These are phyloP conservation scores for Suillus subaureus DNA, from an alignment of 768 basidiomycete genomes.

Conservation along the genomic window DNA sequence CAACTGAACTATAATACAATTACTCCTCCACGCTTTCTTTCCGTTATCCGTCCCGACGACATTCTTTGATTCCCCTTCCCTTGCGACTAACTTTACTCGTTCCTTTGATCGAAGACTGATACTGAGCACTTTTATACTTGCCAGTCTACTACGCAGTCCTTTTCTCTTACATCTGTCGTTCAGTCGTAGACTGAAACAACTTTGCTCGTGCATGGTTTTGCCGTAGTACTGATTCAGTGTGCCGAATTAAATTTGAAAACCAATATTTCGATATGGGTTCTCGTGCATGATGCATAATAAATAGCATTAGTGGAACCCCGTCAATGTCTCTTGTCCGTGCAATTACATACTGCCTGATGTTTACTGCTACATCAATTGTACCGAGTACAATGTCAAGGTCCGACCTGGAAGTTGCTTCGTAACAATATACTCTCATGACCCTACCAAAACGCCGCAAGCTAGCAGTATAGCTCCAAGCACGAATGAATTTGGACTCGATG, in stretches of 20 bases:
- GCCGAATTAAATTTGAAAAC: background rate
- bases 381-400: background rate
- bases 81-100: background rate
- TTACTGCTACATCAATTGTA: background rate
- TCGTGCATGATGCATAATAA: background rate
- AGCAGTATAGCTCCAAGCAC: conserved; percentile 24
- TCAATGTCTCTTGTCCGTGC: background rate
- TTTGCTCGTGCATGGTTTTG: background rate
- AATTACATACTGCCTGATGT: background rate
- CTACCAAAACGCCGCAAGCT: conserved; percentile 22
- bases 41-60: background rate
- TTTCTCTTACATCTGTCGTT: background rate
- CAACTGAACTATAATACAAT: background rate
- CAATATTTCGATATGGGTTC: background rate
- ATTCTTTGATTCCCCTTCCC: background rate
- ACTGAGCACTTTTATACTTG: background rate
- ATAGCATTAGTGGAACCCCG: background rate
- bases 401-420: background rate
- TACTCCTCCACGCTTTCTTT: background rate
- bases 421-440: conserved; percentile 11
- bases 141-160: background rate
- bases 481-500: conserved; percentile 20
- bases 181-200: background rate
- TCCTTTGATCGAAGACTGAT: background rate
- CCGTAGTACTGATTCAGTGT: background rate